Percentiles rank a stretch among this genome's conserved stretches.
Evolutionary conservation across 257 asterid genomes (phyloP).

Genomic region (Gentiana dahurica): DNA sequence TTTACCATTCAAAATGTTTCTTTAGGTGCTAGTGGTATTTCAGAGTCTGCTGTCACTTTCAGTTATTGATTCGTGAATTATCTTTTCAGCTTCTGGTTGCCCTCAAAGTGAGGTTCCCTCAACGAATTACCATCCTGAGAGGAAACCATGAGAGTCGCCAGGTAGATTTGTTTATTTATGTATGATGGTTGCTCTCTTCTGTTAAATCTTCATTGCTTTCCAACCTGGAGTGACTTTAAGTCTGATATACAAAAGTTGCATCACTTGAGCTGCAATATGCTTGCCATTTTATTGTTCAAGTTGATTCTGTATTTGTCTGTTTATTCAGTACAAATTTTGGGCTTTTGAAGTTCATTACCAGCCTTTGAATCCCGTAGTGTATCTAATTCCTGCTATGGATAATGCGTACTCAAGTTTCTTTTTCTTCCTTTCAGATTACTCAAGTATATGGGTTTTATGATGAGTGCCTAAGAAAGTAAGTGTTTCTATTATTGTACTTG

Average conservation of each 20-base stretch:
- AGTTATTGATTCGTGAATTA: neutral
- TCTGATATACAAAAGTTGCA: neutral
- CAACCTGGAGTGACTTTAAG: neutral
- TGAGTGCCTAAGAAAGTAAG: conserved; percentile 52
- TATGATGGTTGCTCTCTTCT: neutral
- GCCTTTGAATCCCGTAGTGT: neutral
- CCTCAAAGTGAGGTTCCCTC: conserved; percentile 42
- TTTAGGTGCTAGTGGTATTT: no score
- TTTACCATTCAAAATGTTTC: no score
- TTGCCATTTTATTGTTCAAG: neutral
- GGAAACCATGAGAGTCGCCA: conserved; percentile 80
- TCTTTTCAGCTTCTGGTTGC: conserved; percentile 39
- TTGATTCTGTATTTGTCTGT: neutral
- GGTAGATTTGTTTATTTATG: conserved; percentile 24
- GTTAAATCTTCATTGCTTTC: neutral
- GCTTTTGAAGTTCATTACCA: neutral
- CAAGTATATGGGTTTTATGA: conserved; percentile 52
- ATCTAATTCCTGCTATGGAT: neutral
- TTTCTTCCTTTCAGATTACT: conserved; percentile 29
- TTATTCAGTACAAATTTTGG: conserved; percentile 1
- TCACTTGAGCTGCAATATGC: neutral
- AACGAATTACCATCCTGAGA: conserved; percentile 49
- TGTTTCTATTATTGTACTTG: neutral
- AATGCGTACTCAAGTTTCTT: conserved; percentile 9
- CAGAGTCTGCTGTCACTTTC: no score